Evolutionary conservation across 2,329 filamentous ascomycete species (phyloP).

Genomic region (Ophiostoma ulmi): DNA sequence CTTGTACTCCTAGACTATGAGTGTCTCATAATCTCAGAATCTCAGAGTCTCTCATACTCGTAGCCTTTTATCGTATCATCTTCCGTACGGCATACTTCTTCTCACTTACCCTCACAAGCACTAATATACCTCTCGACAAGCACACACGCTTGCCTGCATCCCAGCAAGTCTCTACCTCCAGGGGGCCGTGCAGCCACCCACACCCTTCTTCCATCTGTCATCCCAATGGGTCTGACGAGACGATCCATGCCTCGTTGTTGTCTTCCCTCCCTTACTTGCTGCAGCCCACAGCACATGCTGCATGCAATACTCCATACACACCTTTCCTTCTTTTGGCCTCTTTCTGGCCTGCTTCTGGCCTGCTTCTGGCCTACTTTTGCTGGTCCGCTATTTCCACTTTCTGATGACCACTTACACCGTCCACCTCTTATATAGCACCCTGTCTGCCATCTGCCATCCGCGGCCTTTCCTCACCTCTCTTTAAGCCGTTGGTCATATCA

Average conservation of each 20-base stretch:
- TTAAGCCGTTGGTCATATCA: not conserved
- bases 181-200: conserved; percentile 2
- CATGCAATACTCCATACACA: not conserved
- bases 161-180: not conserved
- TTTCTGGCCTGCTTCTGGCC: conserved; percentile 10
- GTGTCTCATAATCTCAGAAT: not conserved
- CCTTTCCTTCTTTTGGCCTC: conserved; percentile 12
- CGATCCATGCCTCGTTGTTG: conserved; percentile 8
- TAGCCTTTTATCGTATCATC: not conserved
- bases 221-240: not conserved
- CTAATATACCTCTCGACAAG: not conserved
- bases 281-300: conserved; percentile 4
- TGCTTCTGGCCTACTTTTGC: not conserved
- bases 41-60: not conserved
- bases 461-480: not conserved
- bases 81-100: not conserved
- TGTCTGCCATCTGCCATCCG: not conserved
- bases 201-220: not conserved
- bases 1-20: not conserved
- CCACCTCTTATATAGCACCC: not conserved
- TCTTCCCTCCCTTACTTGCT: conserved; percentile 2
- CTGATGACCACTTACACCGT: not conserved
- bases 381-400: not conserved
- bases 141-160: not conserved
- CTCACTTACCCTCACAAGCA: not conserved